A percentile compares a stretch with the other conserved stretches of the same genome.
phyloP scores from a whole-genome alignment of 2,329 filamentous ascomycete genomes.

The Botrytis fabae region DNA sequence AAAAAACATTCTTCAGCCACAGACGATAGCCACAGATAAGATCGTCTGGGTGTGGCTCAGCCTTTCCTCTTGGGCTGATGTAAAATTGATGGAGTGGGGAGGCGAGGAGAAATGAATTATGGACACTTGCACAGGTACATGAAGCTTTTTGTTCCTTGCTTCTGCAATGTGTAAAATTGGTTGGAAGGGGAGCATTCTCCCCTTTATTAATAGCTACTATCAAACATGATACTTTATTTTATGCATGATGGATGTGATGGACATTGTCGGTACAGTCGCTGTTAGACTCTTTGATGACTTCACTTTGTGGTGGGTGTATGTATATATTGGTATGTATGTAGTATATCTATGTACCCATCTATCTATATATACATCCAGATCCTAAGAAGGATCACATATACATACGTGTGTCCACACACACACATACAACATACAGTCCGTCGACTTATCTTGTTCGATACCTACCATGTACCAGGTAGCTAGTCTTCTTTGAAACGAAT shows the following conservation, averaged over 20 bases:
- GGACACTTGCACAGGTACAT: neutral
- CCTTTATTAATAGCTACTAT: neutral
- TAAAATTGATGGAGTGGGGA: neutral
- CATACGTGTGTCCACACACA: neutral
- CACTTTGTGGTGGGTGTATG: no score
- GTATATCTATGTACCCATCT: neutral
- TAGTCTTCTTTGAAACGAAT: neutral
- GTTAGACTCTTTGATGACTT: neutral
- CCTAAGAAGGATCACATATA: neutral
- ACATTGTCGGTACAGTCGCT: no score
- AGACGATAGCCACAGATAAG: conserved; percentile 7
- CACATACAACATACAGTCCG: neutral
- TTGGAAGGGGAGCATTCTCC: neutral
- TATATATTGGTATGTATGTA: neutral
- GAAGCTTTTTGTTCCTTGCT: neutral
- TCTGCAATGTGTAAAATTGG: neutral
- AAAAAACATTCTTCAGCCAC: neutral
- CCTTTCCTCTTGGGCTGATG: neutral
- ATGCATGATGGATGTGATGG: neutral
- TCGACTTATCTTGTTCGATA: neutral
- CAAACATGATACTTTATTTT: neutral
- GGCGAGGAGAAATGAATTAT: conserved; percentile 14
- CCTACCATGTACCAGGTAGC: neutral
- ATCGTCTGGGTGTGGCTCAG: neutral
- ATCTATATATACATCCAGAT: no score